These are phyloP conservation scores for Iris macrosiphon DNA, from an alignment of 106 monocot species.

Conservation along the genomic window DNA sequence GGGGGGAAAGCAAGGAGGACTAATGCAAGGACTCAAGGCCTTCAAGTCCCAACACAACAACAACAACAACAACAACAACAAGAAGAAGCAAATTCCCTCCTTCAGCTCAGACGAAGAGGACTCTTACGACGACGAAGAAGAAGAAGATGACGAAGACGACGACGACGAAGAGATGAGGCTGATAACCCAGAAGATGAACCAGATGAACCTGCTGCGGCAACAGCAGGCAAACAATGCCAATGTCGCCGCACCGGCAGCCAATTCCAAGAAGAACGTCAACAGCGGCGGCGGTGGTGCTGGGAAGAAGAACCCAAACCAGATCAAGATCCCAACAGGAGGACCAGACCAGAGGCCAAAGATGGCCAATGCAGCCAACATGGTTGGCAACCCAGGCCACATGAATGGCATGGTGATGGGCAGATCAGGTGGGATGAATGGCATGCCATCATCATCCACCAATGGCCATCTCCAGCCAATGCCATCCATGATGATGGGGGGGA, in stretches of 20 bases:
- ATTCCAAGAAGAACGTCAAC: conserved; percentile 11
- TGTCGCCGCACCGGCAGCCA: background rate
- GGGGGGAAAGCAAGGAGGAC: conserved; percentile 17
- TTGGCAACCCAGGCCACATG: background rate
- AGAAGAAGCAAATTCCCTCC: conserved; percentile 3
- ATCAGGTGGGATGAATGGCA: conserved; percentile 12
- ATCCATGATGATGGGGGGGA: no score
- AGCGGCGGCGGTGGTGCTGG: background rate
- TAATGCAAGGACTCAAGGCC: conserved; percentile 41
- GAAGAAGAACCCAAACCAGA: conserved; percentile 10
- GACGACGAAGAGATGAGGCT: conserved; percentile 17
- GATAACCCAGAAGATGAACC: conserved; percentile 21
- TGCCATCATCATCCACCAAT: background rate
- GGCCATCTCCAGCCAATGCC: background rate
- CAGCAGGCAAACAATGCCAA: conserved; percentile 6
- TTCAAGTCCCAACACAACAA: conserved; percentile 39
- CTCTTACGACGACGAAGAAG: conserved; percentile 9
- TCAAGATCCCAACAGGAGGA: no score
- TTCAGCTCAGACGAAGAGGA: conserved; percentile 39
- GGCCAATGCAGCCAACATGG: conserved; percentile 5
- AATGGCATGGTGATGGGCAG: conserved; percentile 15
- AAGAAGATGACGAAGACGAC: conserved; percentile 19
- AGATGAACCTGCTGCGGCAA: conserved; percentile 23
- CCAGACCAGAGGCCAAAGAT: conserved; percentile 2
- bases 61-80: background rate